Evolutionary conservation across 78 protist genomes (phyloP).

Genomic region (Monosiga brevicollis): DNA sequence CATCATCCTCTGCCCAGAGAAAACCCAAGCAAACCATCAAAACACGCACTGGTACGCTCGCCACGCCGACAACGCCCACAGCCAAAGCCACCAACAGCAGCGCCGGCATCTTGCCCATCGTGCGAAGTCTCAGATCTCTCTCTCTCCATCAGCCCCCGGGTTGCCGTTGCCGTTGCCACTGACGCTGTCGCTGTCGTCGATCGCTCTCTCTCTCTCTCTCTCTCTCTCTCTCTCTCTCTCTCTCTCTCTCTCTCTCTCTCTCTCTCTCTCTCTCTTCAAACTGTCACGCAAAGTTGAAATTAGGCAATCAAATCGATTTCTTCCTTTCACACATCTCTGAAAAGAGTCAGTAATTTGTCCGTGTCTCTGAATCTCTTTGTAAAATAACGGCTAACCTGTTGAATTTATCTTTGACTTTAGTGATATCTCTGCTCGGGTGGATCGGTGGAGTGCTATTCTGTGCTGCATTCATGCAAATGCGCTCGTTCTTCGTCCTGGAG

Average conservation of each 20-base stretch:
- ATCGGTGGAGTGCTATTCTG: background rate
- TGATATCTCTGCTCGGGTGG: background rate
- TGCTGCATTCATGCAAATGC: background rate
- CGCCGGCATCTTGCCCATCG: background rate
- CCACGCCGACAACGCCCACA: background rate
- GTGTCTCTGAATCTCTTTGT: conserved; percentile 14
- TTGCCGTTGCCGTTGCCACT: background rate
- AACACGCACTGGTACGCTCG: background rate
- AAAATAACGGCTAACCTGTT: background rate
- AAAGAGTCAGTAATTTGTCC: conserved; percentile 1
- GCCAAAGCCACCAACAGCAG: background rate
- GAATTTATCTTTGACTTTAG: background rate
- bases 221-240: background rate
- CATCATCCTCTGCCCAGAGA: background rate
- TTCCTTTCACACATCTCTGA: background rate
- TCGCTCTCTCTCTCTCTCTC: background rate
- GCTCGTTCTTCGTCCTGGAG: no score
- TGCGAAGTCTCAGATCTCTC: background rate
- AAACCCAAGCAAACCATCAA: background rate
- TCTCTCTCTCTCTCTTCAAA: background rate
- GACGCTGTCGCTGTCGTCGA: background rate
- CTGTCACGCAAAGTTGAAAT: background rate
- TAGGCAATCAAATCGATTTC: background rate
- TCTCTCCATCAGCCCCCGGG: background rate
- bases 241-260: background rate